phyloP scores from a whole-genome alignment of 805 yeast species.

The Ogataea degrootiae region DNA sequence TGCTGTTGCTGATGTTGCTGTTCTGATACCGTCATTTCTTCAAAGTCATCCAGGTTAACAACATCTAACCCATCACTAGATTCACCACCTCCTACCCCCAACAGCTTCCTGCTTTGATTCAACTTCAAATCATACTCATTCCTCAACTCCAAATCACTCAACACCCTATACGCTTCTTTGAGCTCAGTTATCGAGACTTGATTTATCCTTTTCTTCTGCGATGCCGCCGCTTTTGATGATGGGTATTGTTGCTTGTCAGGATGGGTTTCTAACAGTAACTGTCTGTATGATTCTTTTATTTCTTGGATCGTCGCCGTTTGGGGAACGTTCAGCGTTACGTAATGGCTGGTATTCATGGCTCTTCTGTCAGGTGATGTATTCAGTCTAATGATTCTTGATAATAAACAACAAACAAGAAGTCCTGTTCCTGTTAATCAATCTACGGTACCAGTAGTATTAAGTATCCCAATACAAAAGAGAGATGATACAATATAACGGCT shows the following conservation, averaged over 20 bases:
- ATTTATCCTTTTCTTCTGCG: not conserved
- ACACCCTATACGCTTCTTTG: slow-evolving; percentile 58
- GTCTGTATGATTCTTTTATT: slow-evolving; percentile 61
- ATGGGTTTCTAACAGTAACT: slow-evolving; percentile 56
- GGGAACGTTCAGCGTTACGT: slow-evolving; percentile 53
- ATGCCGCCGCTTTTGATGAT: slow-evolving; percentile 22
- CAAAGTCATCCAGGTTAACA: slow-evolving; percentile 60
- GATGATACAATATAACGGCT: too few species aligned
- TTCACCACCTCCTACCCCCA: slow-evolving; percentile 32
- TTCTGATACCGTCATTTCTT: slow-evolving; percentile 4
- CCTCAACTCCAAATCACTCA: slow-evolving; percentile 39
- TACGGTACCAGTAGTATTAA: too few species aligned
- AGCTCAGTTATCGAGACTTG: slow-evolving; percentile 27
- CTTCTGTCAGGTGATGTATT: not conserved
- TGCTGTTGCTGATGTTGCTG: slow-evolving; percentile 28
- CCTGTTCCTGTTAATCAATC: too few species aligned
- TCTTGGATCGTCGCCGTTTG: slow-evolving; percentile 33
- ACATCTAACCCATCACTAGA: slow-evolving; percentile 68
- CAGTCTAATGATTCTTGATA: not conserved
- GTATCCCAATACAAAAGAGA: too few species aligned
- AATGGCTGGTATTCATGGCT: slow-evolving; percentile 27
- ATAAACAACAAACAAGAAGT: too few species aligned
- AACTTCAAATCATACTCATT: slow-evolving; percentile 49
- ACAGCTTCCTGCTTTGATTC: slow-evolving; percentile 27
- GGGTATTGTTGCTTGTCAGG: slow-evolving; percentile 60